Evolutionary conservation across 1,139 yeast species (phyloP).

Genomic region (Taphrina flavorubra): DNA sequence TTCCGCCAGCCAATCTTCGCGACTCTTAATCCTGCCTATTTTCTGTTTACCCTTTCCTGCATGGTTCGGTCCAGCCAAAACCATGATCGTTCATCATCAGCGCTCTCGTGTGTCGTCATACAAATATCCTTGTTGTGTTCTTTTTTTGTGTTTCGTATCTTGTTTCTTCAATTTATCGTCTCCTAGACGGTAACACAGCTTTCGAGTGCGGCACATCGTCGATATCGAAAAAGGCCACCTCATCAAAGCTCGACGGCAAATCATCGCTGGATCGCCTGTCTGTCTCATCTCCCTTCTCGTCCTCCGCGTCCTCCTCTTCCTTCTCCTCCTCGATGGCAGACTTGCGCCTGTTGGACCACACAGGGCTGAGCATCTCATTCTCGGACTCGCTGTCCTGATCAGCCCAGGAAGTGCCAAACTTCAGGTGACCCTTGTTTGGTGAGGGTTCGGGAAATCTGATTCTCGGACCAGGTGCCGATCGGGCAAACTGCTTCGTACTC

Average conservation of each 20-base stretch:
- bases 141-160: not conserved
- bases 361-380: slow-evolving; percentile 15
- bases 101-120: not conserved
- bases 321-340: slow-evolving; percentile 27
- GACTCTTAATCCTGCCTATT: not conserved
- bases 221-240: slow-evolving; percentile 21
- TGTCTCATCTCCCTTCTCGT: not conserved
- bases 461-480: slow-evolving; percentile 43
- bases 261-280: slow-evolving; percentile 9
- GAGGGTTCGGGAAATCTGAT: slow-evolving; percentile 40
- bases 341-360: slow-evolving; percentile 11
- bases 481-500: slow-evolving; percentile 36
- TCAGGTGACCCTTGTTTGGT: slow-evolving; percentile 46
- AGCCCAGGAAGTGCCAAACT: slow-evolving; percentile 52
- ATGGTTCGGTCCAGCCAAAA: no score
- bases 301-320: slow-evolving; percentile 27
- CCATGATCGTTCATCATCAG: not conserved
- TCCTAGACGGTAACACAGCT: not conserved
- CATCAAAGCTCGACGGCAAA: slow-evolving; percentile 14
- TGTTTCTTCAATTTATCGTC: not conserved
- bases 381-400: slow-evolving; percentile 48
- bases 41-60: not conserved
- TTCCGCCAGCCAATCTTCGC: no score
- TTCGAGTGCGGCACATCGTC: slow-evolving; percentile 16
- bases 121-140: not conserved